phyloP scores from a whole-genome alignment of 768 basidiomycete species.

The Macrolepiota dolichaula region DNA sequence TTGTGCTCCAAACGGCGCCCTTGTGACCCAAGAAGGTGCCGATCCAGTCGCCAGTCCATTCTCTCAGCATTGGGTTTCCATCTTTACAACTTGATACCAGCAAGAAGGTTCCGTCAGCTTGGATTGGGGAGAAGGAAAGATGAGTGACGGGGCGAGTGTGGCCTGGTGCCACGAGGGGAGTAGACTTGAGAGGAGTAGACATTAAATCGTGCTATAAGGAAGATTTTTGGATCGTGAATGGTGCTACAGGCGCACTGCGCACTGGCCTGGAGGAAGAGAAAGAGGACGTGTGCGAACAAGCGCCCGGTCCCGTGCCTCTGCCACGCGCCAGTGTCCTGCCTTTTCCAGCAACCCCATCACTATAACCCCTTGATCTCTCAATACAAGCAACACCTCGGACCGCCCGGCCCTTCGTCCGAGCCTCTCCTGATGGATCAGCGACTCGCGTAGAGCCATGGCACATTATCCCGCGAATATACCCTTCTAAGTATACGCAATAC shows the following conservation, averaged over 20 bases:
- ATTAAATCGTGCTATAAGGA: slow-evolving; percentile 40
- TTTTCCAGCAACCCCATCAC: slow-evolving; percentile 9
- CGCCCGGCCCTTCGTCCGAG: too few relatives aligned
- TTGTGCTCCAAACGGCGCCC: slow-evolving; percentile 96
- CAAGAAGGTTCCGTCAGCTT: slow-evolving; percentile 83
- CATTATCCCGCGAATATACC: too few relatives aligned
- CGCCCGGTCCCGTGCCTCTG: slow-evolving; percentile 19
- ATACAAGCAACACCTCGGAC: not conserved
- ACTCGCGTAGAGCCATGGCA: too few relatives aligned
- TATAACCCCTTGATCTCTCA: not conserved
- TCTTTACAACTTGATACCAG: slow-evolving; percentile 98
- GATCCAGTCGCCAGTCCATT: slow-evolving; percentile 99
- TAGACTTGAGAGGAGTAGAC: slow-evolving; percentile 62
- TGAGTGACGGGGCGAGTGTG: slow-evolving; percentile 90
- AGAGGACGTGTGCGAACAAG: slow-evolving; percentile 14
- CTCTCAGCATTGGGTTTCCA: slow-evolving; percentile 94
- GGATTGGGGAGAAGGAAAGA: slow-evolving; percentile 85
- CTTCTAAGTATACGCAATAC: too few relatives aligned
- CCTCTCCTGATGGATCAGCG: too few relatives aligned
- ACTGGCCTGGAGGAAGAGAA: slow-evolving; percentile 28
- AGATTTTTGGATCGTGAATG: slow-evolving; percentile 35
- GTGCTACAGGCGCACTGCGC: slow-evolving; percentile 53
- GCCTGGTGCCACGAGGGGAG: slow-evolving; percentile 81
- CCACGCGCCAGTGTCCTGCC: slow-evolving; percentile 18
- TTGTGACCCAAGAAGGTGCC: slow-evolving; percentile 89